Evolutionary conservation across 192 early-diverging fungal genomes (phyloP).

Genomic region (Backusella circina): DNA sequence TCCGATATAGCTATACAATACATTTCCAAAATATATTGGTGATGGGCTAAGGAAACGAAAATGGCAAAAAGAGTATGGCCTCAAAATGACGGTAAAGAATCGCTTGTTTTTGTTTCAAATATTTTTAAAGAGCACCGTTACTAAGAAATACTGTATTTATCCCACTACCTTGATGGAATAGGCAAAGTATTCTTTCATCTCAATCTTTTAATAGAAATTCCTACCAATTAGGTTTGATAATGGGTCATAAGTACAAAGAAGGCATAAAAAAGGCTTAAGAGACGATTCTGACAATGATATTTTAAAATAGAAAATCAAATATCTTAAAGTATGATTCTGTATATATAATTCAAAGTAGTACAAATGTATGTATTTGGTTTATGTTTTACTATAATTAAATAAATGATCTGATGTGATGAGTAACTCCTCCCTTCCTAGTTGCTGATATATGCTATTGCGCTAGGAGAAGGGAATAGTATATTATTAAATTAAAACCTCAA

Average conservation of each 20-base stretch:
- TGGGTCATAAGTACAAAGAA: background rate
- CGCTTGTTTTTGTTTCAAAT: background rate
- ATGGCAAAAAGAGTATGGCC: background rate
- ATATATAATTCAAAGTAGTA: too few relatives aligned
- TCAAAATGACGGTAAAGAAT: background rate
- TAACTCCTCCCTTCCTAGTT: too few relatives aligned
- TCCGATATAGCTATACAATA: background rate
- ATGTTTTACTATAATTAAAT: too few relatives aligned
- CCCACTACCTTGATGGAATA: background rate
- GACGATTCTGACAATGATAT: background rate
- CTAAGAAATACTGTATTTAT: background rate
- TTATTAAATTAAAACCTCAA: too few relatives aligned
- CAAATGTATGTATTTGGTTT: too few relatives aligned
- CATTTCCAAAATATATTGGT: background rate
- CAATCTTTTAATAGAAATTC: background rate
- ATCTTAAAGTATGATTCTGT: too few relatives aligned
- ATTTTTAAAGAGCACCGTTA: background rate
- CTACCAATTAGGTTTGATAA: background rate
- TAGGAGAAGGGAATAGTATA: too few relatives aligned
- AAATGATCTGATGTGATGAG: too few relatives aligned
- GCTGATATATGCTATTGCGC: too few relatives aligned
- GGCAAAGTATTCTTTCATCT: background rate
- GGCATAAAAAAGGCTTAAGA: background rate
- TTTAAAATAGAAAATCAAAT: background rate
- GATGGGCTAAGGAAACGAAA: background rate